Conservation (phyloP, 2,329 filamentous ascomycete genomes). For the Knufia petricola region DNA sequence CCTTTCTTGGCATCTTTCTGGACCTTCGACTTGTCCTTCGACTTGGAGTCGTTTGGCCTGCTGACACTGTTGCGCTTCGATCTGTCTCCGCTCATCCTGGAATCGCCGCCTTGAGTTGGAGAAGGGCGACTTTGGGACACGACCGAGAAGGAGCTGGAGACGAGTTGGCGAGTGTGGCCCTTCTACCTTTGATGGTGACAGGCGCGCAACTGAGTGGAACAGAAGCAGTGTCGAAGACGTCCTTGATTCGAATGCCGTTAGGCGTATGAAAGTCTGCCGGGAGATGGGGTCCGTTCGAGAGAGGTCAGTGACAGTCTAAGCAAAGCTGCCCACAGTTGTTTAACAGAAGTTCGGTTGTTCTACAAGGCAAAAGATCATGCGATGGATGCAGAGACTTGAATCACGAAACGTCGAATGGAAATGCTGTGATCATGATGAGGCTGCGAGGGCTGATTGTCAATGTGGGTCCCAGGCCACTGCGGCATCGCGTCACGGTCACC, state of each 20-base stretch:
- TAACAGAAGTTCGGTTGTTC: too few relatives aligned
- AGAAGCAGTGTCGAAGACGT: too few relatives aligned
- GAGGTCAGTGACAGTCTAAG: neutral
- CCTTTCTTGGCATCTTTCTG: constrained; percentile 46
- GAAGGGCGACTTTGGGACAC: too few relatives aligned
- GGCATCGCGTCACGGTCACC: constrained; percentile 8
- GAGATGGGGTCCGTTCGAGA: too few relatives aligned
- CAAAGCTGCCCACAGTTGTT: too few relatives aligned
- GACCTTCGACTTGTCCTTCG: constrained; percentile 53
- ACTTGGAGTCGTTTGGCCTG: constrained; percentile 59
- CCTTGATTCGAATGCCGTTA: too few relatives aligned
- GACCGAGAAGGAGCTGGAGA: too few relatives aligned
- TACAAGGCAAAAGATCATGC: neutral
- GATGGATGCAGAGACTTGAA: neutral
- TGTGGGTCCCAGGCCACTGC: constrained; percentile 10
- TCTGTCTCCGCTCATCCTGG: constrained; percentile 60
- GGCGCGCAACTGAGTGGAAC: too few relatives aligned
- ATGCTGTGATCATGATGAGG: neutral
- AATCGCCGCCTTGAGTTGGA: constrained; percentile 19
- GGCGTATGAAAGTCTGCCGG: too few relatives aligned
- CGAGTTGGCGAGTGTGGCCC: too few relatives aligned
- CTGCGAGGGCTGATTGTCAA: constrained; percentile 3
- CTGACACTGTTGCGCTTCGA: constrained; percentile 56
- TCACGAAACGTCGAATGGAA: neutral
- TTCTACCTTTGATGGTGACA: too few relatives aligned